A percentile compares a stretch with the other conserved stretches of the same genome.
Evolutionary conservation across 108 stramenopile species (phyloP).

Genomic region (Cyclotella baltica): DNA sequence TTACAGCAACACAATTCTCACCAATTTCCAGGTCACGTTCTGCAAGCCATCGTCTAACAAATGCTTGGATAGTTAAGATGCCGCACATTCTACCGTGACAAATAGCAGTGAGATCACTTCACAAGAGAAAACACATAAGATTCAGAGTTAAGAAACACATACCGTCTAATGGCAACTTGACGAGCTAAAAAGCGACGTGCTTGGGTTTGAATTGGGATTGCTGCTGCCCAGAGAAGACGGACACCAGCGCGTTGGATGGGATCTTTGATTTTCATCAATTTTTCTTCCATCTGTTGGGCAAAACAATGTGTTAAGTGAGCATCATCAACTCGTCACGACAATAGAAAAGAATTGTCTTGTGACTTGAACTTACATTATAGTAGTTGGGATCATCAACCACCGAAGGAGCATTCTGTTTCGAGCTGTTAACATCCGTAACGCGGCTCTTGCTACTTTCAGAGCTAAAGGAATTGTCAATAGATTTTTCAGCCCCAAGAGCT

Average conservation of each 20-base stretch:
- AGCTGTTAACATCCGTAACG: conserved; percentile 4
- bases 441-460: conserved; percentile 15
- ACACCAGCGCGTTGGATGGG: conserved; percentile 84
- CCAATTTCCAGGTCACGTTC: conserved; percentile 62
- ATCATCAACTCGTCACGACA: neutral
- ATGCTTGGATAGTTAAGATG: conserved; percentile 73
- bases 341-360: neutral
- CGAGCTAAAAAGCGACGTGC: conserved; percentile 74
- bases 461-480: conserved; percentile 6
- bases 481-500: neutral
- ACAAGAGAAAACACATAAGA: neutral
- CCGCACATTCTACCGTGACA: conserved; percentile 66
- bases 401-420: conserved; percentile 32
- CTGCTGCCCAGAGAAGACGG: conserved; percentile 76
- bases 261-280: conserved; percentile 66
- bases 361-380: conserved; percentile 37
- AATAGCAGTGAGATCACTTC: neutral
- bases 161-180: conserved; percentile 65
- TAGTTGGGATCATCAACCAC: conserved; percentile 40
- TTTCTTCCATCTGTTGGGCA: conserved; percentile 33
- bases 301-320: neutral
- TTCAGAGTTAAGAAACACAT: neutral
- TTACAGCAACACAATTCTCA: neutral
- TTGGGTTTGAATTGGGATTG: conserved; percentile 82
- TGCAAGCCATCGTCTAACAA: conserved; percentile 78